Evolutionary conservation across 352 stramenopile genomes (phyloP), one percentile per base, ranked within the genome.

Genomic region (Phytopythium boreale): DNA sequence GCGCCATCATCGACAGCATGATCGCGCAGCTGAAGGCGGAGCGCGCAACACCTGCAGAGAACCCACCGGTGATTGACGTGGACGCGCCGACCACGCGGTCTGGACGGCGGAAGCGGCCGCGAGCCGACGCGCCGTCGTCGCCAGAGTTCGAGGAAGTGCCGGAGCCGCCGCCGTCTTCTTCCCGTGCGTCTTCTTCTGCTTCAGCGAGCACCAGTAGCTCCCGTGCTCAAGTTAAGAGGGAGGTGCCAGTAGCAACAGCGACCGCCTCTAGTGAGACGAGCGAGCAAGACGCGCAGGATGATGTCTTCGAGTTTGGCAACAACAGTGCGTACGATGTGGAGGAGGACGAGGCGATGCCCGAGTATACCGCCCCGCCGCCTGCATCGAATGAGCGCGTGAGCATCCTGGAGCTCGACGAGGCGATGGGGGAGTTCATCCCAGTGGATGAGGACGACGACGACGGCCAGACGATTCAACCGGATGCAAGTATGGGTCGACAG

Each of bases 1-100:
- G 73, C 51, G 72, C 79, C 59, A 62, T 92, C 12, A 82, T 92
- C 67, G 71, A 90, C 59, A 72, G 69, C 11, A 82, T 92, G 70
- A 77, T 92, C 61, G 62, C 53, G 19, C 47, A 80, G 64, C 68
- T 79, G 50, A 79, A 69, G 68, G 34, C 56, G 39, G 11, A n/a
- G n/a, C n/a, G 31, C 19, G 20, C 71, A 41, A 19, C 57, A 51
- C 19, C 59, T 46, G 19, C 31, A 61, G 1, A 63, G 58, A 50
- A 61, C 37, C 43, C 43, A 8, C 44, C 70, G 49, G 17, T 39
- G 29, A 64, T 60, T 5, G 70, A 63, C 41, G 22, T 52, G n/a
- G 63, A 71, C 26, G 50, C 47, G 20, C 29, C 41, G 19, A 34
- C n/a, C 63, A 22, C 36, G 27, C 22, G 12, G 24, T 22, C 14